Conservation (phyloP, 2,329 filamentous ascomycete genomes). For the Polychaeton citri region DNA sequence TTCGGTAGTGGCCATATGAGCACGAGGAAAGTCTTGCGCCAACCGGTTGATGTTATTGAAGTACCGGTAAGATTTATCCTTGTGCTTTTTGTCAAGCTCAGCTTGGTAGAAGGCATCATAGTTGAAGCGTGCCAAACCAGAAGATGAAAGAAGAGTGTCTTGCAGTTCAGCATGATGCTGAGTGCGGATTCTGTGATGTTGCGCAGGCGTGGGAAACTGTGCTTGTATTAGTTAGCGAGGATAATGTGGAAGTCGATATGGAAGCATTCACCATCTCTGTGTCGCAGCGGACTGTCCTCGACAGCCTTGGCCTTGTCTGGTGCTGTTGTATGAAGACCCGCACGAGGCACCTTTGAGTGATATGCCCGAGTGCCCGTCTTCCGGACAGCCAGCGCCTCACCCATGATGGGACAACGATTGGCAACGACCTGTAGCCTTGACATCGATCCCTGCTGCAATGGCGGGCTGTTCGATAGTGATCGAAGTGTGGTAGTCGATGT, state of each 20-base stretch:
- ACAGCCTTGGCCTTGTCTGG: conserved; percentile 66
- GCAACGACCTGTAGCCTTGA: conserved; percentile 92
- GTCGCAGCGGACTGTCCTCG: conserved; percentile 44
- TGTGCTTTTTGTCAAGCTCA: conserved; percentile 96
- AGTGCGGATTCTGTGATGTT: conserved; percentile 7
- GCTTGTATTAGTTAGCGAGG: too few species aligned
- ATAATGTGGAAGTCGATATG: too few species aligned
- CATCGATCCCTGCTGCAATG: conserved; percentile 62
- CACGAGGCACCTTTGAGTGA: conserved; percentile 39
- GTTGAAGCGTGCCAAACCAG: conserved; percentile 54
- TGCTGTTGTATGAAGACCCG: conserved; percentile 64
- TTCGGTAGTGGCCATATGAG: conserved; percentile 75
- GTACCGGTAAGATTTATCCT: conserved; percentile 98
- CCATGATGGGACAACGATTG: conserved; percentile 95
- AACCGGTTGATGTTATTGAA: conserved; percentile 99
- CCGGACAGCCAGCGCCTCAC: conserved; percentile 88
- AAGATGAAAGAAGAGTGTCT: conserved; percentile 34
- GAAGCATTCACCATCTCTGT: too few species aligned
- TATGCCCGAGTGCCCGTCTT: conserved; percentile 37
- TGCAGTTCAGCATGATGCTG: conserved; percentile 10
- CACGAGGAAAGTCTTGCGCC: conserved; percentile 88
- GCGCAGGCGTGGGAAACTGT: conserved; percentile 2
- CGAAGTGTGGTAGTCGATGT: conserved; percentile 85
- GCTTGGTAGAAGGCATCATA: conserved; percentile 79
- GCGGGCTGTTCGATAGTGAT: conserved; percentile 65